Percentiles rank a stretch among this genome's conserved stretches.
phyloP scores from a whole-genome alignment of 2,329 filamentous ascomycete species.

The Neopestalotiopsis sp. region DNA sequence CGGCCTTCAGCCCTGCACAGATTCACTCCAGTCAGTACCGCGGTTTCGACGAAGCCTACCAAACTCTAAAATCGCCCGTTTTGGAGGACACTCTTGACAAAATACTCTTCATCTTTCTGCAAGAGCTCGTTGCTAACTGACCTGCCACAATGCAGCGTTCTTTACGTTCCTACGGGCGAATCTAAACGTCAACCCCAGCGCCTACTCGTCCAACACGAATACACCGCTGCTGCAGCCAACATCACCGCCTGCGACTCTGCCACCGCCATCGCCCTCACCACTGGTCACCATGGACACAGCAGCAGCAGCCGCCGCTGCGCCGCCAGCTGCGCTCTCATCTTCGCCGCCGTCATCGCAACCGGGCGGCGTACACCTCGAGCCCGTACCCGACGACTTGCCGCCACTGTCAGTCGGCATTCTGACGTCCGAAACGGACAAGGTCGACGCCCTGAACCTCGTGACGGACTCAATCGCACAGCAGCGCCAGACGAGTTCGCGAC shows the following conservation, averaged over 20 bases:
- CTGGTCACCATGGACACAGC: slow-evolving; percentile 45
- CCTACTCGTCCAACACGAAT: slow-evolving; percentile 67
- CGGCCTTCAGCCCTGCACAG: neutral
- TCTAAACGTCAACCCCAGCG: slow-evolving; percentile 69
- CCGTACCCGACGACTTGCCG: slow-evolving; percentile 59
- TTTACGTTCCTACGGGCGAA: slow-evolving; percentile 84
- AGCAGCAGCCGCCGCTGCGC: slow-evolving; percentile 29
- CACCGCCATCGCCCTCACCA: slow-evolving; percentile 42
- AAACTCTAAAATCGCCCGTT: neutral
- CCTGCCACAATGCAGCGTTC: slow-evolving; percentile 65
- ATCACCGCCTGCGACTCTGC: slow-evolving; percentile 42
- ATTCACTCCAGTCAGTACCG: neutral
- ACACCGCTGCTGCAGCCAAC: slow-evolving; percentile 68
- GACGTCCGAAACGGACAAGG: slow-evolving; percentile 62
- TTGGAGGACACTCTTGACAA: neutral
- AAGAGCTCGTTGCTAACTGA: slow-evolving; percentile 26
- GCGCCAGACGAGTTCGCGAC: slow-evolving; percentile 68
- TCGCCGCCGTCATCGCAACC: neutral
- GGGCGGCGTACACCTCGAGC: slow-evolving; percentile 12
- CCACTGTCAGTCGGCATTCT: slow-evolving; percentile 68
- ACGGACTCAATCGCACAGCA: slow-evolving; percentile 86
- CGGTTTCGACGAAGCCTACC: neutral
- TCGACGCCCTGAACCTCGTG: slow-evolving; percentile 73
- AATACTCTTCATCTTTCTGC: neutral
- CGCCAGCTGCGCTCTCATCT: neutral